phyloP scores from a whole-genome alignment of 179 eudicot species.

The Actinidia arguta region DNA sequence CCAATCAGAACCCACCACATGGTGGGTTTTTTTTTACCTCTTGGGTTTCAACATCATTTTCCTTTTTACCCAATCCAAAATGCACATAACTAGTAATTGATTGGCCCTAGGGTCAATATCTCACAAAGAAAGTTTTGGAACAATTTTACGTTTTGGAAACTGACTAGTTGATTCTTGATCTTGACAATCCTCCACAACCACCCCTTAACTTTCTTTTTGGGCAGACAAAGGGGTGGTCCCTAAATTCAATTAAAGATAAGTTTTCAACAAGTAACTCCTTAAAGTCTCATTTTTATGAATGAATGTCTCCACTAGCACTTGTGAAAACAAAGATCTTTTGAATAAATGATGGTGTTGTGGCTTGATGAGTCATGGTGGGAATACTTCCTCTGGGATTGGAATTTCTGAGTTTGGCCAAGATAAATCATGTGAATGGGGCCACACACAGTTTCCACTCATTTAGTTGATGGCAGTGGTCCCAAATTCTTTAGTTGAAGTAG shows the following conservation, averaged over 20 bases:
- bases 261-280: conserved; percentile 2
- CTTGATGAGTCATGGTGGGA: too few relatives aligned
- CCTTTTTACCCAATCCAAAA: neutral
- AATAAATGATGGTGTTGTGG: too few relatives aligned
- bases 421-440: too few relatives aligned
- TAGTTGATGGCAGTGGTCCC: too few relatives aligned
- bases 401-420: too few relatives aligned
- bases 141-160: neutral
- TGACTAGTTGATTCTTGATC: conserved; percentile 10
- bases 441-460: too few relatives aligned
- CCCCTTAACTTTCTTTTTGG: neutral
- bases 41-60: neutral
- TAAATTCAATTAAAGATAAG: neutral
- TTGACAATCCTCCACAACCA: conserved; percentile 1
- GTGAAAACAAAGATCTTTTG: too few relatives aligned
- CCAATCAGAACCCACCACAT: neutral
- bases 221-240: conserved; percentile 9
- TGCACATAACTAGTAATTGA: neutral
- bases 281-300: conserved; percentile 9
- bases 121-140: neutral
- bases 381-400: too few relatives aligned
- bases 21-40: neutral
- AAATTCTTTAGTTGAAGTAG: too few relatives aligned
- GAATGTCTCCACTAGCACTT: too few relatives aligned
- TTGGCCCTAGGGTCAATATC: conserved; percentile 10